A percentile compares a stretch with the other conserved stretches of the same genome.
Evolutionary conservation across 116 monocot species (phyloP).

Genomic region (Phalaenopsis hybrid): DNA sequence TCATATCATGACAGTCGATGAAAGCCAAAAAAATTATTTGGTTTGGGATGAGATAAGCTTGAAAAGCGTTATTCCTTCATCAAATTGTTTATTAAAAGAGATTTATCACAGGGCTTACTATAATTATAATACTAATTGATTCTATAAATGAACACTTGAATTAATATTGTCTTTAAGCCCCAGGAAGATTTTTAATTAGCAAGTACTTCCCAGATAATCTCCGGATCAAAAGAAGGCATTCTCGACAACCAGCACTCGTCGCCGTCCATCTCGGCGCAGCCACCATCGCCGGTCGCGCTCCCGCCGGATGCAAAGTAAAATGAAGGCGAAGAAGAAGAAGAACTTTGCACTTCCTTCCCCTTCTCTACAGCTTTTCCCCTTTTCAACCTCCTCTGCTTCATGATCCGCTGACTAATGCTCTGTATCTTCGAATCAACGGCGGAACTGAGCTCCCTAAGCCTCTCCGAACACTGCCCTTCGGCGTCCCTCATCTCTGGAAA

Average conservation of each 20-base stretch:
- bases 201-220: constrained; percentile 59
- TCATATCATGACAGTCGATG: no score
- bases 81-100: no score
- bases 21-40: no score
- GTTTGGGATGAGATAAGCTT: no score
- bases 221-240: constrained; percentile 64
- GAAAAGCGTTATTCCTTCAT: no score
- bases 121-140: no score
- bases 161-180: no score
- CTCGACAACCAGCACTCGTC: constrained; percentile 31
- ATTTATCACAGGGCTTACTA: no score
- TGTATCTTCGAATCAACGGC: constrained; percentile 67
- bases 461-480: constrained; percentile 15
- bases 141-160: no score
- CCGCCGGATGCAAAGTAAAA: background rate
- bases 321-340: background rate
- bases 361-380: background rate
- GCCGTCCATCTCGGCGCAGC: background rate
- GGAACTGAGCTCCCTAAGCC: constrained; percentile 19
- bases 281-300: constrained; percentile 8
- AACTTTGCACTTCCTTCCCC: background rate
- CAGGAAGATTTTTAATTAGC: constrained; percentile 8
- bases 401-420: constrained; percentile 41
- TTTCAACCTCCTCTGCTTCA: constrained; percentile 26
- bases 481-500: constrained; percentile 35